Evolutionary conservation across 352 stramenopile species (phyloP), one percentile per base, ranked within the genome.

Genomic region (Pythium brachiatum): DNA sequence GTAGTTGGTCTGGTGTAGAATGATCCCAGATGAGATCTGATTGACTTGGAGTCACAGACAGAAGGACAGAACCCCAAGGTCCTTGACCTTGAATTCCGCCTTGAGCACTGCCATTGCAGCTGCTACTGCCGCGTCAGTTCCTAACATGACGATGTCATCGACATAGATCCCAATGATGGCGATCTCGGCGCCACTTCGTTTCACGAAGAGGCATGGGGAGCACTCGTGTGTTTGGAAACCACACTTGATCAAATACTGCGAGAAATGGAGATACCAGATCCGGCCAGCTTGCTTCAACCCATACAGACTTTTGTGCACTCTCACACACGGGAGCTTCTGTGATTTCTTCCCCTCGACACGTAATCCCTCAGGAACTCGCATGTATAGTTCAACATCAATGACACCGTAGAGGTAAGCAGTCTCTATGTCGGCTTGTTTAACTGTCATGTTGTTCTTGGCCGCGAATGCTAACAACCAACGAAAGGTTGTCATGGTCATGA

Each of bases 261-360:
- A 65, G n/a, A 59, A 59, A 36, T 38, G 58, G 48, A 65, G 16
- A 41, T 65, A 65, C 53, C 60, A 67, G 23, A 57, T 53, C 46
- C 60, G 46, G 60, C 52, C 60, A 55, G 60, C 60, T 67, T 67
- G 52, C 60, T 61, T 61, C 43, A 67, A 57, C 60, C 60, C 53
- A 62, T 62, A 62, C 23, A 62, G 61, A 41, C 26, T 53, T 27
- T 58, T 59, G 46, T 62, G 43, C 39, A 68, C 25, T 38, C 53
- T 51, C 21, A 62, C 53, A 58, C 53, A 62, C 4, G 53, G 44
- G n/a, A 25, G 26, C 21, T 56, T 68, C 13, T 38, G 54, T 31
- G 46, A 47, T 7, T 54, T 59, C 53, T 62, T 53, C 61, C 52
- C 61, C 41, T 68, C 53, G 53, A 68, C 61, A 62, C 61, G 46